Evolutionary conservation across 352 stramenopile genomes (phyloP).

Genomic region (Phytophthora quininea): DNA sequence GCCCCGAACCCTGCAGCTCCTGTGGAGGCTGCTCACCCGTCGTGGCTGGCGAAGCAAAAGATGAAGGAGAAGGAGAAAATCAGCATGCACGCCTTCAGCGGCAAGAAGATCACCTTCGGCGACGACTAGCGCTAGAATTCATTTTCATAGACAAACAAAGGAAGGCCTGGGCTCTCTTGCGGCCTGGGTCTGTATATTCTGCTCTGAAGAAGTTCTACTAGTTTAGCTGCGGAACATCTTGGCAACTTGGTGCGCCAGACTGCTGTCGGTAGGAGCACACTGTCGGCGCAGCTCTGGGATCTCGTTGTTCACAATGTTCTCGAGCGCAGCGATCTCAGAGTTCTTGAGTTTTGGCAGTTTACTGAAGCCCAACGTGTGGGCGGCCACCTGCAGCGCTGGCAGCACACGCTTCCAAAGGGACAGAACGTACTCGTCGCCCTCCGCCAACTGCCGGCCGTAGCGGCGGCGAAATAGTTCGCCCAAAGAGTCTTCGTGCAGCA

Average conservation of each 20-base stretch:
- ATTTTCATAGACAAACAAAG: slow-evolving; percentile 29
- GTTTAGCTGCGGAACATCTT: slow-evolving; percentile 79
- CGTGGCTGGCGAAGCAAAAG: slow-evolving; percentile 84
- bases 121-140: slow-evolving; percentile 39
- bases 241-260: slow-evolving; percentile 85
- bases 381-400: slow-evolving; percentile 79
- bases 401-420: slow-evolving; percentile 93
- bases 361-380: slow-evolving; percentile 86
- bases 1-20: slow-evolving; percentile 3
- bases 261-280: slow-evolving; percentile 79
- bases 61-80: slow-evolving; percentile 85
- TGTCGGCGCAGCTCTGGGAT: slow-evolving; percentile 90
- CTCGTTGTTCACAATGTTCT: slow-evolving; percentile 90
- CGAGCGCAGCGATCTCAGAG: slow-evolving; percentile 83
- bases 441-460: slow-evolving; percentile 95
- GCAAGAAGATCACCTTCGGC: slow-evolving; percentile 87
- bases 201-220: slow-evolving; percentile 5
- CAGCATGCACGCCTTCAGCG: slow-evolving; percentile 66
- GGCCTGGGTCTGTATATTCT: slow-evolving; percentile 26
- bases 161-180: slow-evolving; percentile 14
- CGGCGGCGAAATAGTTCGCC: slow-evolving; percentile 92
- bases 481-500: slow-evolving; percentile 89
- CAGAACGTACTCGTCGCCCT: slow-evolving; percentile 97
- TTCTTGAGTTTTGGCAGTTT: slow-evolving; percentile 88
- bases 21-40: slow-evolving; percentile 54